Evolutionary conservation across 495 filamentous ascomycete genomes (phyloP).

Genomic region (Talaromyces wortmannii): DNA sequence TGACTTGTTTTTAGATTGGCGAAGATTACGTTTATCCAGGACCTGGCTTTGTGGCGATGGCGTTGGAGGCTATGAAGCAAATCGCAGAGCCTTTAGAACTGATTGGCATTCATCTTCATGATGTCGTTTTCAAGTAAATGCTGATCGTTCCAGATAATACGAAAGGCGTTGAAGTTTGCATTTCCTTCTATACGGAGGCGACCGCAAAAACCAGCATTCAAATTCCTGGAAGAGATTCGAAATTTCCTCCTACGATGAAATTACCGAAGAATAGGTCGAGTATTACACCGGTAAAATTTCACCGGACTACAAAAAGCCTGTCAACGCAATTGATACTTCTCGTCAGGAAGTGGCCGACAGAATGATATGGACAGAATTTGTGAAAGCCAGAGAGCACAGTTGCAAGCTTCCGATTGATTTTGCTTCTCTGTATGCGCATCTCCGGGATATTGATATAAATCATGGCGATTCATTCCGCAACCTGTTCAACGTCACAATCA

Average conservation of each 20-base stretch:
- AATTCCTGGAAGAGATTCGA: too few species aligned
- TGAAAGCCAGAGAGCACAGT: too few species aligned
- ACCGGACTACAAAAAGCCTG: too few species aligned
- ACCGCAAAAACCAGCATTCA: too few species aligned
- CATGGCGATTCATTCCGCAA: constrained; percentile 21
- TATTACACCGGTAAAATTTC: too few species aligned
- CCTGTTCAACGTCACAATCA: constrained; percentile 9
- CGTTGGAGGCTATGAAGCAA: constrained; percentile 20
- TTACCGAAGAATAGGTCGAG: too few species aligned
- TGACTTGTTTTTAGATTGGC: constrained; percentile 12
- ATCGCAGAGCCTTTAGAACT: constrained; percentile 5
- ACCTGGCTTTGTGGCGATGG: constrained; percentile 13
- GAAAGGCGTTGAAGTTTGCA: background rate
- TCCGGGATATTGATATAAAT: background rate
- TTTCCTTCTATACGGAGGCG: too few species aligned
- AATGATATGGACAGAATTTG: too few species aligned
- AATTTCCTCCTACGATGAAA: too few species aligned
- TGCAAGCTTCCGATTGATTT: background rate
- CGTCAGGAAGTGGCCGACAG: too few species aligned
- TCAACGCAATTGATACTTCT: too few species aligned
- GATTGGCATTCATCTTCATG: constrained; percentile 22
- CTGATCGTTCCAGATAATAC: constrained; percentile 21
- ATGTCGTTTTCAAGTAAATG: constrained; percentile 32
- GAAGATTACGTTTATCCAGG: constrained; percentile 34
- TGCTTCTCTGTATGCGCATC: background rate